Conservation (phyloP, 2,329 filamentous ascomycete species). For the Diaporthe destruens region DNA sequence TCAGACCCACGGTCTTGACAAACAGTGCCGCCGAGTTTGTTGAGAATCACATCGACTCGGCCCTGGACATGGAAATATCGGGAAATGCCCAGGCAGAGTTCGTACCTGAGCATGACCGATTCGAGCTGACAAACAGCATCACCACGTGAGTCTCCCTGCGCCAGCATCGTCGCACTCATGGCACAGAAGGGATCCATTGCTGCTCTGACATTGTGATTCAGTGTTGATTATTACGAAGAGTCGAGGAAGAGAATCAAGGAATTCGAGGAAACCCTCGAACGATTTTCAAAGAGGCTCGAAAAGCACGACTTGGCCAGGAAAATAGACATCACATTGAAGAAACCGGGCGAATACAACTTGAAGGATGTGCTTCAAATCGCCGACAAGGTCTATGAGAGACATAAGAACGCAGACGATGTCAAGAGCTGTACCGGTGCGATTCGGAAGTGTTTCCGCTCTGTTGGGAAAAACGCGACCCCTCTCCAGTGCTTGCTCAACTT, state of each 20-base stretch:
- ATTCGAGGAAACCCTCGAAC: neutral
- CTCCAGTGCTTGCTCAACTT: neutral
- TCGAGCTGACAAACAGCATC: neutral
- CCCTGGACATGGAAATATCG: neutral
- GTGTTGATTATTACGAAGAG: neutral
- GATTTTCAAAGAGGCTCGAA: neutral
- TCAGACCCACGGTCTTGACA: neutral
- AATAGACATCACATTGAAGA: slow-evolving; percentile 2
- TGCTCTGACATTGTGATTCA: neutral
- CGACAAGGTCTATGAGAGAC: neutral
- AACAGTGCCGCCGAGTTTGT: neutral
- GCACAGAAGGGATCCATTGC: neutral
- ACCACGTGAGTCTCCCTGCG: neutral
- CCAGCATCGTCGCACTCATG: neutral
- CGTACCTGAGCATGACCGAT: neutral
- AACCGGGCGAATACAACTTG: neutral
- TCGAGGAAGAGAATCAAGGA: neutral
- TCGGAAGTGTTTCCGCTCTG: neutral
- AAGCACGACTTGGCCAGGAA: neutral
- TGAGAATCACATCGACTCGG: neutral
- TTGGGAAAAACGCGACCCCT: neutral
- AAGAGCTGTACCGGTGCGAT: neutral
- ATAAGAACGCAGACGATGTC: neutral
- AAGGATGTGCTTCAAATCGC: neutral
- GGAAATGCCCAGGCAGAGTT: neutral